phyloP scores from a whole-genome alignment of 495 filamentous ascomycete species.

The Hypomontagnella monticulosa region DNA sequence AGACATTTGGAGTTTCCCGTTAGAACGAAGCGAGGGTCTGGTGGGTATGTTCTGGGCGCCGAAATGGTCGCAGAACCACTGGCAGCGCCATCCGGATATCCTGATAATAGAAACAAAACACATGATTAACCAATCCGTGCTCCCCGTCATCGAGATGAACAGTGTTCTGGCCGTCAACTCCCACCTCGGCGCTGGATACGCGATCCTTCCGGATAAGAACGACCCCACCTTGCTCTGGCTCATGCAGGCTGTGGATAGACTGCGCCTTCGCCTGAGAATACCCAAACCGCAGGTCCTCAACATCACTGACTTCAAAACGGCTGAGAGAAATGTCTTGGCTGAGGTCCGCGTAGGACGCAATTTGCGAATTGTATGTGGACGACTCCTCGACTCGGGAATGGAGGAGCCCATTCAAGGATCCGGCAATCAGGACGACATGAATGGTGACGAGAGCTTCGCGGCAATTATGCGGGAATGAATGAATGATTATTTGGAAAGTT shows the following conservation, averaged over 20 bases:
- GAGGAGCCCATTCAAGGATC: conserved; percentile 9
- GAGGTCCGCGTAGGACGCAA: conserved; percentile 38
- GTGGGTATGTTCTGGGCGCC: conserved; percentile 47
- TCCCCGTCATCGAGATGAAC: conserved; percentile 46
- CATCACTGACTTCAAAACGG: conserved; percentile 45
- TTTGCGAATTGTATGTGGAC: conserved; percentile 26
- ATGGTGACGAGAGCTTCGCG: conserved; percentile 6
- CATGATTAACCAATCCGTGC: conserved; percentile 43
- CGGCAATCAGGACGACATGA: conserved; percentile 16
- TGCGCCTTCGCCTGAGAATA: conserved; percentile 41
- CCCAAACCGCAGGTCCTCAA: conserved; percentile 42
- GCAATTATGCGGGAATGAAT: conserved; percentile 5
- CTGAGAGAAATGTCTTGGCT: conserved; percentile 41
- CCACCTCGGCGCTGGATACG: conserved; percentile 43
- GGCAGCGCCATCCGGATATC: conserved; percentile 45
- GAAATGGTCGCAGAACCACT: conserved; percentile 43
- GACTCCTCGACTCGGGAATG: conserved; percentile 28
- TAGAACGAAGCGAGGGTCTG: conserved; percentile 36
- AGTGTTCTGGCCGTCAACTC: conserved; percentile 40
- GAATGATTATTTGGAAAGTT: neutral
- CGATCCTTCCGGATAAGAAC: conserved; percentile 44
- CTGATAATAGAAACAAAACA: conserved; percentile 45
- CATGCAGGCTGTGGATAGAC: conserved; percentile 41
- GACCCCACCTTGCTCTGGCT: conserved; percentile 44
- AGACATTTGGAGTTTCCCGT: conserved; percentile 43